Base-by-base conservation (phyloP, 192 early-diverging fungal species). In the Coemansia interrupta region DNA sequence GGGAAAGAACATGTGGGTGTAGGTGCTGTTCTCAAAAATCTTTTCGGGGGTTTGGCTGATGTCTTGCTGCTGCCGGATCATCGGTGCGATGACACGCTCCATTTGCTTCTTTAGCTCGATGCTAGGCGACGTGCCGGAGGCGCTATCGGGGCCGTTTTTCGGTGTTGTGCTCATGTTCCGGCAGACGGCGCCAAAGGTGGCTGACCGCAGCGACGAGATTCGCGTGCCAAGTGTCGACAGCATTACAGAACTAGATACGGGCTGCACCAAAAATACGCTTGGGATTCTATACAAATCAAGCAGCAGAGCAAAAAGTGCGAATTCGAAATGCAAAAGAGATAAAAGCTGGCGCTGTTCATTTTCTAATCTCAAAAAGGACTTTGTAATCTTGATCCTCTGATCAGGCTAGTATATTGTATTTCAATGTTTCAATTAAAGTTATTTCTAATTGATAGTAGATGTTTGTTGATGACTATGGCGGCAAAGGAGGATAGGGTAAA, bases 11-110 rank as follows among this genome's bases (percentile, higher is more conserved):
- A 28, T 46, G 5, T 46, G 52, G 2, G 30, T 42, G 61, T 66
- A 73, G 28, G 40, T 20, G 42, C 44, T 8, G 55, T 65, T 80
- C 17, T 68, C 65, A 15, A 48, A 62, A 1, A 38, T 44, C 14
- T 54, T 60, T 19, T 48, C 46, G n/a, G 60, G 64, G 0, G 2
- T 45, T 26, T 19, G 50, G 19, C 23, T 55, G 54, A 10, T 55
- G 17, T 42, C 41, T 13, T 69, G 58, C 19, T 53, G 51, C 43
- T 45, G 43, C 43, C 19, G 17, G 44, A 56, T 51, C 12, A 26
- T 47, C 39, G 36, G 46, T 20, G 18, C 30, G 9, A 50, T 30
- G 10, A 36, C 9, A 36, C 32, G 32, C 32, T 36, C 32, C 32
- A 36, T 36, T 7, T 36, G 32, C 6, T 7, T 36, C 32, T 36